Conservation (phyloP, 202 grass and related monocot genomes). For the Setaria viridis region DNA sequence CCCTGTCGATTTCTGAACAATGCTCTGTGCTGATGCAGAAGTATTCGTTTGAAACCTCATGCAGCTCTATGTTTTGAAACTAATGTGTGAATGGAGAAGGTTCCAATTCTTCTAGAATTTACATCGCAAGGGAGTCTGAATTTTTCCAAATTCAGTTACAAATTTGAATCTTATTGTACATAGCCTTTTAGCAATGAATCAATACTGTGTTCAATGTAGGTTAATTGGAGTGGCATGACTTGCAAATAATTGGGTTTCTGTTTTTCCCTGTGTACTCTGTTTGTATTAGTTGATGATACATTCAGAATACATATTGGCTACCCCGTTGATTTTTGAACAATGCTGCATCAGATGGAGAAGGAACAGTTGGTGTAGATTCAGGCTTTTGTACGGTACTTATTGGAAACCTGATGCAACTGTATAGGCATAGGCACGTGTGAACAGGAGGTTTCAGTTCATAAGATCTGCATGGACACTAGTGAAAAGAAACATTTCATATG, state of each 20-base stretch:
- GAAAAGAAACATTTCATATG: not conserved
- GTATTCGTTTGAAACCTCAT: not conserved
- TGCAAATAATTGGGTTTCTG: not conserved
- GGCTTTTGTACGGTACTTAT: not conserved
- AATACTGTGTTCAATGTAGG: not conserved
- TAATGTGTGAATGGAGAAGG: not conserved
- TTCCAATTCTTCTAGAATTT: not conserved
- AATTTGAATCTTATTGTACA: not conserved
- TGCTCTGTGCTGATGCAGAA: not conserved
- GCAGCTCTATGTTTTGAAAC: not conserved
- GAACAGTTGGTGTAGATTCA: not conserved
- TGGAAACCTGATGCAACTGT: not conserved
- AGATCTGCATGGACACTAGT: not conserved
- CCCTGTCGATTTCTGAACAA: not conserved
- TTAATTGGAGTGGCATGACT: not conserved
- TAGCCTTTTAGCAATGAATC: not conserved
- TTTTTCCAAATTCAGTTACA: not conserved
- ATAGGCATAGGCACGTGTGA: not conserved
- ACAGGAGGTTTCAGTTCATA: not conserved
- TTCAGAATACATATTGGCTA: not conserved
- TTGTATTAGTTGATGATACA: not conserved
- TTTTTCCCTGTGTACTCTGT: not conserved
- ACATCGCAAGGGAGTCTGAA: not conserved
- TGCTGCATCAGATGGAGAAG: not conserved
- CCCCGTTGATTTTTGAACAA: not conserved